These are phyloP conservation scores for Thermochaetoides thermophila DNA, from an alignment of 495 filamentous ascomycete species.

Conservation along the genomic window DNA sequence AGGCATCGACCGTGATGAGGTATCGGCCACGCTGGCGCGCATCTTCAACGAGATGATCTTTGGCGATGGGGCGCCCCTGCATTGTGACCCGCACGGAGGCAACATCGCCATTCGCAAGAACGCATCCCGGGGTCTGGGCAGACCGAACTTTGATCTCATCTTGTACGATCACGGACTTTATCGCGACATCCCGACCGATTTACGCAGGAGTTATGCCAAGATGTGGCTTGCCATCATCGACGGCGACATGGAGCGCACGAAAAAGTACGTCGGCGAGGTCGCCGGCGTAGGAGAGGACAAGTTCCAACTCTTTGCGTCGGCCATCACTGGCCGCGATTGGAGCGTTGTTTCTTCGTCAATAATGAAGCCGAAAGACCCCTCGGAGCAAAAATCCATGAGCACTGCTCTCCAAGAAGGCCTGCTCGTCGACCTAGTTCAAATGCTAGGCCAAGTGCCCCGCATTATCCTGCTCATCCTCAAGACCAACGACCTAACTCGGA, in stretches of 20 bases:
- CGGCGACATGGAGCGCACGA: constrained; percentile 67
- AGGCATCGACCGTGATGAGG: constrained; percentile 86
- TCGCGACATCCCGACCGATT: constrained; percentile 65
- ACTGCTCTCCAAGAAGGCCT: constrained; percentile 74
- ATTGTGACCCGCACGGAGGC: constrained; percentile 96
- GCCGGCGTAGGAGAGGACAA: constrained; percentile 82
- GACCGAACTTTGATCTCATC: constrained; percentile 88
- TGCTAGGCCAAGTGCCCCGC: constrained; percentile 77
- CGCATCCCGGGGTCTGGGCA: constrained; percentile 20
- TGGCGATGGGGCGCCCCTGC: constrained; percentile 71
- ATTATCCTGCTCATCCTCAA: constrained; percentile 94
- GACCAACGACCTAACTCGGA: constrained; percentile 93
- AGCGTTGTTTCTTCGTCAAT: constrained; percentile 52
- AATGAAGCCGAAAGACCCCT: constrained; percentile 40
- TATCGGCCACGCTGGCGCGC: constrained; percentile 76
- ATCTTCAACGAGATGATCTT: constrained; percentile 99
- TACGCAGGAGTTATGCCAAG: constrained; percentile 84
- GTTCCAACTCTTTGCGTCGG: constrained; percentile 89
- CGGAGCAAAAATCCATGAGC: constrained; percentile 72
- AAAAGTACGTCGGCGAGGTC: constrained; percentile 74
- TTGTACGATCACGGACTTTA: constrained; percentile 98
- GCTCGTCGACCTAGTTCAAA: constrained; percentile 70
- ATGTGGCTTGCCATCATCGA: constrained; percentile 95
- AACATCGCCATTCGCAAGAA: constrained; percentile 89
- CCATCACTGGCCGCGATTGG: constrained; percentile 92